phyloP scores from a whole-genome alignment of 2,329 filamentous ascomycete genomes.

The Penicillium paneum region DNA sequence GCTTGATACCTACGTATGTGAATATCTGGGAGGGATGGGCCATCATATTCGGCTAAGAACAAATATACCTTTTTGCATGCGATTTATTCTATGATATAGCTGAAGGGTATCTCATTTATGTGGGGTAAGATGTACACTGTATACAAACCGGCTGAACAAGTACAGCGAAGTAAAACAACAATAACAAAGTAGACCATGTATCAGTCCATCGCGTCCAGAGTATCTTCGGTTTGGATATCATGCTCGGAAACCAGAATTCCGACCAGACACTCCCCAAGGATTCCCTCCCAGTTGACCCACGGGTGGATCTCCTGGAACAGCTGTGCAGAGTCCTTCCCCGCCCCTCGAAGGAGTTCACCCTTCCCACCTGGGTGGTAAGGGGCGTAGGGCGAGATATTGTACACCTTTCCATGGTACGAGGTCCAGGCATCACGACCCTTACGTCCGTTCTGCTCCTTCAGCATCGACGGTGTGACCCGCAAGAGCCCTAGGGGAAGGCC shows the following conservation, averaged over 20 bases:
- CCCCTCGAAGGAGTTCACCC: conserved; percentile 60
- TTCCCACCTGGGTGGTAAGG: conserved; percentile 83
- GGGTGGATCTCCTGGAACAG: conserved; percentile 64
- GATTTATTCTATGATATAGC: conserved; percentile 2
- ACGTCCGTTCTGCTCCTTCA: conserved; percentile 75
- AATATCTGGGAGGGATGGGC: neutral
- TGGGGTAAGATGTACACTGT: conserved; percentile 10
- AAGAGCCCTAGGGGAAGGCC: conserved; percentile 53
- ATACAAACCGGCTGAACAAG: neutral
- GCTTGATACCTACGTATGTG: neutral
- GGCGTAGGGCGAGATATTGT: conserved; percentile 87
- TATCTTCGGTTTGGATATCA: conserved; percentile 36
- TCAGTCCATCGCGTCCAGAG: conserved; percentile 61
- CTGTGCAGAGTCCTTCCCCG: conserved; percentile 63
- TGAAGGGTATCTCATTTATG: conserved; percentile 19
- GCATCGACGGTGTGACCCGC: conserved; percentile 77
- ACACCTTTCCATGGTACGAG: conserved; percentile 82
- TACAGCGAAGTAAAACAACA: neutral
- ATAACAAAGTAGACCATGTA: neutral
- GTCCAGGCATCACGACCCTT: conserved; percentile 89
- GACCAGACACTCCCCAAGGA: conserved; percentile 59
- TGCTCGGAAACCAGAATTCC: conserved; percentile 59
- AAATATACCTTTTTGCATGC: neutral
- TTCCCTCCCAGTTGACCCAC: conserved; percentile 68
- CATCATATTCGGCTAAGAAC: neutral